Evolutionary conservation across 2,329 filamentous ascomycete genomes (phyloP).

Genomic region (Cercospora sojina): DNA sequence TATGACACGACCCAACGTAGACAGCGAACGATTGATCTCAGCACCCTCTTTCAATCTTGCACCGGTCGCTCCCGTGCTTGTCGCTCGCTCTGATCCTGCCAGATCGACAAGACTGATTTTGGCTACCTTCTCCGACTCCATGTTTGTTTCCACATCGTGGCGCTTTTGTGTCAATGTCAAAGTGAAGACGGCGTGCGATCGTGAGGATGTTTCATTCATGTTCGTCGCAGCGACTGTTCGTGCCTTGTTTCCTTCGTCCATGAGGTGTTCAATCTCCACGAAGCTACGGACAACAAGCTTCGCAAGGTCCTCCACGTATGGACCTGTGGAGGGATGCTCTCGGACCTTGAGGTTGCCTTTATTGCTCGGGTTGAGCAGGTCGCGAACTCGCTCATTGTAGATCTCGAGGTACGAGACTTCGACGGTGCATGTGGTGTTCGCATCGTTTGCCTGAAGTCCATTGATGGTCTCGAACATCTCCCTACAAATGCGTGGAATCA

Average conservation of each 20-base stretch:
- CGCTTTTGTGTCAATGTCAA: constrained; percentile 93
- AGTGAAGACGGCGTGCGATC: constrained; percentile 97
- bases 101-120: constrained; percentile 98
- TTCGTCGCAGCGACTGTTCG: constrained; percentile 97
- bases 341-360: constrained; percentile 96
- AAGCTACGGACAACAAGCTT: constrained; percentile 94
- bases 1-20: constrained; percentile 95
- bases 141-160: constrained; percentile 85
- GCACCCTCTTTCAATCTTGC: constrained; percentile 95
- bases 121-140: constrained; percentile 96
- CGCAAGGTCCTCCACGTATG: constrained; percentile 96
- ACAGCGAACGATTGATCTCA: constrained; percentile 96
- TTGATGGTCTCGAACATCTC: constrained; percentile 93
- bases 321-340: constrained; percentile 95
- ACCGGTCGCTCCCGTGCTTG: constrained; percentile 93
- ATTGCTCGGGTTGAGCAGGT: constrained; percentile 89
- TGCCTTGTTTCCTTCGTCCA: constrained; percentile 99
- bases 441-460: constrained; percentile 66
- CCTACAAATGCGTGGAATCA: constrained; percentile 95
- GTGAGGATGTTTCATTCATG: constrained; percentile 99
- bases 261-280: constrained; percentile 91
- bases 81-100: constrained; percentile 94
- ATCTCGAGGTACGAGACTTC: constrained; percentile 99
- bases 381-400: constrained; percentile 96
- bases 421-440: constrained; percentile 81